These are phyloP conservation scores for Warburgia ugandensis DNA, from an alignment of 164 flowering plant genomes.

Conservation along the genomic window DNA sequence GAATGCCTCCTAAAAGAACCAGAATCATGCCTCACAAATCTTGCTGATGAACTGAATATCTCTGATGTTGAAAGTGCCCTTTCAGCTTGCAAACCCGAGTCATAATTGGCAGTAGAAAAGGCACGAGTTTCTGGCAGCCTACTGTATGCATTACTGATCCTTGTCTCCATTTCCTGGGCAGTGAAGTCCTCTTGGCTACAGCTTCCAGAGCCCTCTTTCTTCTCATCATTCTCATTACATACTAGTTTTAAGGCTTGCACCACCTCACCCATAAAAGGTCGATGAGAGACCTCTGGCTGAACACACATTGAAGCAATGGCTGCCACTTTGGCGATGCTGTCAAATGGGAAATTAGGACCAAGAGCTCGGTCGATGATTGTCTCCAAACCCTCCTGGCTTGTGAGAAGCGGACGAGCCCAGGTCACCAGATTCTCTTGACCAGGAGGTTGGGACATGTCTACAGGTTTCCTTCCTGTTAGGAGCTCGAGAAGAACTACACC, in stretches of 20 bases:
- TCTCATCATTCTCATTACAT: constrained; percentile 62
- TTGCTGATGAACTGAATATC: constrained; percentile 37
- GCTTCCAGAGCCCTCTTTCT: constrained; percentile 33
- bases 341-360: constrained; percentile 48
- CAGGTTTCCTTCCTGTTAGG: constrained; percentile 83
- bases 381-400: constrained; percentile 66
- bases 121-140: constrained; percentile 19
- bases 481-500: constrained; percentile 97
- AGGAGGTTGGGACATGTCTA: constrained; percentile 85
- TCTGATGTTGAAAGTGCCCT: constrained; percentile 47
- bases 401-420: constrained; percentile 88
- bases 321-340: constrained; percentile 81
- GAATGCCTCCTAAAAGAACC: constrained; percentile 63
- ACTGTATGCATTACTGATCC: constrained; percentile 24
- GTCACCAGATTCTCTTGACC: constrained; percentile 83
- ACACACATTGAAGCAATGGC: constrained; percentile 99
- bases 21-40: constrained; percentile 28
- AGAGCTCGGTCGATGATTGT: constrained; percentile 51
- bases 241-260: constrained; percentile 94
- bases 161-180: constrained; percentile 27
- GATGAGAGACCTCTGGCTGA: constrained; percentile 91
- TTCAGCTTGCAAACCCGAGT: constrained; percentile 33
- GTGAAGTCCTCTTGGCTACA: constrained; percentile 42
- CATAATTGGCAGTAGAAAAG: constrained; percentile 20
- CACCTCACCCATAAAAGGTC: constrained; percentile 98